Conservation (phyloP, 2,329 filamentous ascomycete species). For the Ophiostoma quercus region DNA sequence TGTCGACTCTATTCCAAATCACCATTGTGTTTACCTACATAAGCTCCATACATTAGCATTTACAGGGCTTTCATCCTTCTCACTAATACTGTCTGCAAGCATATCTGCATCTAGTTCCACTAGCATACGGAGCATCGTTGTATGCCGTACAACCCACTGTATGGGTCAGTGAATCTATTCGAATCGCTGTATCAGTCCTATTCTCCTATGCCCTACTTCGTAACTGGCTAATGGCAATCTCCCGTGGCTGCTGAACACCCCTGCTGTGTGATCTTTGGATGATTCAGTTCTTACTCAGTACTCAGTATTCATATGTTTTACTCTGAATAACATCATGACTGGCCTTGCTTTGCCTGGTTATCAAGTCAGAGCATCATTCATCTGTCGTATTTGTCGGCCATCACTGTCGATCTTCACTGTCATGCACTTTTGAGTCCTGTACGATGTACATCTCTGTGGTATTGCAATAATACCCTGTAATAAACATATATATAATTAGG, state of each 20-base stretch:
- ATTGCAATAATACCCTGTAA: too few species aligned
- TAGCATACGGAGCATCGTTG: constrained; percentile 1
- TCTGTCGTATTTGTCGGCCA: too few species aligned
- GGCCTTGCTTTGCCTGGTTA: neutral
- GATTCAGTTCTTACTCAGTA: neutral
- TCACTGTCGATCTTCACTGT: too few species aligned
- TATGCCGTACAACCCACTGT: too few species aligned
- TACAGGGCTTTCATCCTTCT: neutral
- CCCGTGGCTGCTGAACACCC: neutral
- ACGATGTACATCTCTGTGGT: too few species aligned
- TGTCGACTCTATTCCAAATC: neutral
- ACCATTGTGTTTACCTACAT: neutral
- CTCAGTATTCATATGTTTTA: neutral
- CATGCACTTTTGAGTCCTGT: too few species aligned
- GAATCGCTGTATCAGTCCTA: too few species aligned
- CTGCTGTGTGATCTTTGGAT: neutral
- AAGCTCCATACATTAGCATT: neutral
- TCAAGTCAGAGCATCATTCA: too few species aligned
- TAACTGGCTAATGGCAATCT: neutral
- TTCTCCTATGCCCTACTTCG: too few species aligned
- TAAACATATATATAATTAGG: neutral
- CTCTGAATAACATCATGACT: neutral
- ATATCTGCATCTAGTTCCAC: neutral
- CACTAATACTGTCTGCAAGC: neutral
- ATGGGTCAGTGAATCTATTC: neutral